These are phyloP conservation scores for Rutstroemia sp. DNA, from an alignment of 2,329 filamentous ascomycete species.

Conservation along the genomic window DNA sequence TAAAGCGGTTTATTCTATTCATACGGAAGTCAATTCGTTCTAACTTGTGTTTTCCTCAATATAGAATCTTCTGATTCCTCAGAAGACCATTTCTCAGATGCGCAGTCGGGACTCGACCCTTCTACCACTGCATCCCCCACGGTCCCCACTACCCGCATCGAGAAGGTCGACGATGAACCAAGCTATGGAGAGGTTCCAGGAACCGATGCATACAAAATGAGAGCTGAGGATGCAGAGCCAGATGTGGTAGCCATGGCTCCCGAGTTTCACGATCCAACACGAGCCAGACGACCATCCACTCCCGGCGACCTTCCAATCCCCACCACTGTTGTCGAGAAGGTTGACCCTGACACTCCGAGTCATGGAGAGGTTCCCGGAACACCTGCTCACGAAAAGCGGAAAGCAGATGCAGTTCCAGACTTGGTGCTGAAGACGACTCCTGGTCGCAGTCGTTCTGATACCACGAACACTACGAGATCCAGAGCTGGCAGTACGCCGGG, in stretches of 20 bases:
- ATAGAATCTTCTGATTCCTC: conserved; percentile 43
- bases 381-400: conserved; percentile 46
- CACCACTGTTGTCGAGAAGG: conserved; percentile 49
- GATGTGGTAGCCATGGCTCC: conserved; percentile 46
- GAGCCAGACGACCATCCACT: conserved; percentile 13
- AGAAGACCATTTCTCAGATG: conserved; percentile 64
- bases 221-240: conserved; percentile 50
- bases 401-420: conserved; percentile 52
- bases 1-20: neutral
- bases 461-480: conserved; percentile 14
- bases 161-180: conserved; percentile 50
- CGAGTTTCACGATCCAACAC: conserved; percentile 1
- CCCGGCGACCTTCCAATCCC: conserved; percentile 41
- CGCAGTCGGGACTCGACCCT: conserved; percentile 44
- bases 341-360: conserved; percentile 44
- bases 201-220: conserved; percentile 48
- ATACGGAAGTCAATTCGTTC: neutral
- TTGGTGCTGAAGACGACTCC: conserved; percentile 41
- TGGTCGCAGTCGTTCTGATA: conserved; percentile 17
- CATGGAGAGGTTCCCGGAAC: conserved; percentile 57
- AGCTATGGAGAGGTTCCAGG: conserved; percentile 56
- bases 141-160: conserved; percentile 51
- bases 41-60: neutral
- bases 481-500: conserved; percentile 27
- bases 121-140: conserved; percentile 36